These are phyloP conservation scores for Haplosporangium gracile DNA, from an alignment of 192 early-diverging fungal genomes.

Conservation along the genomic window DNA sequence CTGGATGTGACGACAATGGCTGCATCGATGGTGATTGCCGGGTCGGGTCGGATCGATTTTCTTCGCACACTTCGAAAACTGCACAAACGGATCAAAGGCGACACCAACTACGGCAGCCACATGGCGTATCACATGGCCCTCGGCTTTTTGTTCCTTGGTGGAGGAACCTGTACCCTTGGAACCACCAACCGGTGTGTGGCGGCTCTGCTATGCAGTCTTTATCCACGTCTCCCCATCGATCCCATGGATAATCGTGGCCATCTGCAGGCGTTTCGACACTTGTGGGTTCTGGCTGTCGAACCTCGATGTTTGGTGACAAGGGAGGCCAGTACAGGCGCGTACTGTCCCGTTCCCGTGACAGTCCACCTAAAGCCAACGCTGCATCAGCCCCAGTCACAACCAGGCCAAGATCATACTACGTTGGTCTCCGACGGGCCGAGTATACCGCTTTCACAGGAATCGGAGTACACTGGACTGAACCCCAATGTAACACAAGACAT, in stretches of 20 bases:
- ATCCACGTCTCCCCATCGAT: conserved; percentile 71
- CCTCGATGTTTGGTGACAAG: conserved; percentile 75
- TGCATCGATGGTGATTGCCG: conserved; percentile 82
- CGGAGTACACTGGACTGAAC: not conserved
- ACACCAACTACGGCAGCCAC: conserved; percentile 77
- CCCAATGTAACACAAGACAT: conserved; percentile 7
- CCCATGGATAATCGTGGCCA: conserved; percentile 73
- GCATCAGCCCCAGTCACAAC: conserved; percentile 4
- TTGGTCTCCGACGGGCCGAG: not conserved
- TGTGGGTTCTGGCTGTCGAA: conserved; percentile 86
- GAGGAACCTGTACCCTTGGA: conserved; percentile 76
- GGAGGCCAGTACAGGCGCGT: conserved; percentile 69
- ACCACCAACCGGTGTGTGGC: conserved; percentile 76
- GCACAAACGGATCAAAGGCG: conserved; percentile 60
- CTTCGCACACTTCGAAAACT: conserved; percentile 70
- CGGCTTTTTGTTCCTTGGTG: conserved; percentile 82
- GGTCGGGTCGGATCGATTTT: conserved; percentile 78
- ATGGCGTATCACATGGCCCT: conserved; percentile 81
- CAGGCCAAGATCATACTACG: not conserved
- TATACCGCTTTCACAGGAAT: not conserved
- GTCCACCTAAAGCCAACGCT: conserved; percentile 55
- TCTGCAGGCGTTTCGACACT: conserved; percentile 82
- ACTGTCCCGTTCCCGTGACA: conserved; percentile 69
- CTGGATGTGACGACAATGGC: conserved; percentile 75
- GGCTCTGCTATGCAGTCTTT: conserved; percentile 75